Conservation (phyloP, 2,329 filamentous ascomycete species). For the Thermoascus crustaceus region DNA sequence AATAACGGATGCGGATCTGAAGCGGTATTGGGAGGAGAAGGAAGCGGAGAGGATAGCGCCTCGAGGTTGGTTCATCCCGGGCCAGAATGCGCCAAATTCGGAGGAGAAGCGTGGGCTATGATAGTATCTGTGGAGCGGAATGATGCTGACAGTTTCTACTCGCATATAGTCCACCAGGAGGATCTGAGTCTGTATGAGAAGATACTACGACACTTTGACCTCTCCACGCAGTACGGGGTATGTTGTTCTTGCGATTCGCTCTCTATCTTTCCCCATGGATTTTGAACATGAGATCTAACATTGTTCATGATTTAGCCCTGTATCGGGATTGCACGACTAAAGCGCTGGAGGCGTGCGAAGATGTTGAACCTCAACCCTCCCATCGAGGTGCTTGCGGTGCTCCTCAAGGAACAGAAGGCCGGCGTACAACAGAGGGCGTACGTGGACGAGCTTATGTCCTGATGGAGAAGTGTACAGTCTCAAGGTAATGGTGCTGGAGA, state of each 20-base stretch:
- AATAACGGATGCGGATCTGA: conserved; percentile 60
- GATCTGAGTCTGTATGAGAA: conserved; percentile 68
- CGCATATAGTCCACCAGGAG: conserved; percentile 59
- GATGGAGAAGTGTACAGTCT: conserved; percentile 6
- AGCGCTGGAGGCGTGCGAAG: conserved; percentile 82
- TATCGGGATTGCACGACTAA: conserved; percentile 70
- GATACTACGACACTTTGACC: conserved; percentile 84
- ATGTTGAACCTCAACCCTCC: conserved; percentile 77
- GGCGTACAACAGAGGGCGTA: conserved; percentile 55
- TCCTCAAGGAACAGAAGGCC: conserved; percentile 57
- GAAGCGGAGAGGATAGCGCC: conserved; percentile 61
- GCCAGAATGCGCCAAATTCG: too few relatives aligned
- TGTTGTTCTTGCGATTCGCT: conserved; percentile 32
- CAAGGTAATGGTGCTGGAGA: neutral
- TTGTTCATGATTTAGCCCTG: conserved; percentile 58
- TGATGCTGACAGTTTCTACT: conserved; percentile 2
- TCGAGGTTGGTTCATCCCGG: conserved; percentile 35
- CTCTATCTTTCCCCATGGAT: neutral
- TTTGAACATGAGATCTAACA: conserved; percentile 8
- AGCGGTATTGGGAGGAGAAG: conserved; percentile 66
- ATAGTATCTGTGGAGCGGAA: too few relatives aligned
- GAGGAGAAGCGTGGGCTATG: too few relatives aligned
- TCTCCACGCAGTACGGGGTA: conserved; percentile 86
- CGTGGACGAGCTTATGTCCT: conserved; percentile 39
- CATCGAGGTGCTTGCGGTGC: conserved; percentile 78